These are phyloP conservation scores for Colletotrichum sojae DNA, from an alignment of 2,329 filamentous ascomycete genomes.

Conservation along the genomic window DNA sequence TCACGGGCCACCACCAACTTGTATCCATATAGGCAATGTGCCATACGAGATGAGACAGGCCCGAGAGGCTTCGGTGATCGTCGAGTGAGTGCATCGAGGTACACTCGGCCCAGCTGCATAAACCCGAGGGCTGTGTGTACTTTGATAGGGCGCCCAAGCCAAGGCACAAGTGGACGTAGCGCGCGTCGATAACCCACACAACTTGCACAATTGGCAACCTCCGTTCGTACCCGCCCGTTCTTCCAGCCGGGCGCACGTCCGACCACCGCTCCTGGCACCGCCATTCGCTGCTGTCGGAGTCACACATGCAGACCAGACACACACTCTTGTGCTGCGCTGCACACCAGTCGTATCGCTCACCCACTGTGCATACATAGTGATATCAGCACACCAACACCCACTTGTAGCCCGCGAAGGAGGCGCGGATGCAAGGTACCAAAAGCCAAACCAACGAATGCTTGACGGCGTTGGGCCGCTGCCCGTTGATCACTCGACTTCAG, in stretches of 20 bases:
- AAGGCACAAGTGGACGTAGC: slow-evolving; percentile 31
- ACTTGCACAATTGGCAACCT: slow-evolving; percentile 41
- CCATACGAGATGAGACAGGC: slow-evolving; percentile 32
- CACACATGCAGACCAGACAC: slow-evolving; percentile 36
- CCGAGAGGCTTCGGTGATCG: slow-evolving; percentile 20
- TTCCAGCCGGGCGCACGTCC: slow-evolving; percentile 33
- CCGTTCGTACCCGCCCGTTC: slow-evolving; percentile 36
- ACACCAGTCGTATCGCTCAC: slow-evolving; percentile 40
- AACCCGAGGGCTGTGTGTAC: slow-evolving; percentile 35
- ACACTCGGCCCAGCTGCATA: slow-evolving; percentile 39
- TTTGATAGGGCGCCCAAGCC: slow-evolving; percentile 36
- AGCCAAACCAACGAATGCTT: slow-evolving; percentile 29
- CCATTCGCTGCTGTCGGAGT: slow-evolving; percentile 41
- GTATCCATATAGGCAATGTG: slow-evolving; percentile 26
- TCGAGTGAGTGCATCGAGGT: slow-evolving; percentile 29
- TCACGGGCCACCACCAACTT: slow-evolving; percentile 30
- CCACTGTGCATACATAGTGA: not conserved
- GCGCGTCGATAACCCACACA: slow-evolving; percentile 38
- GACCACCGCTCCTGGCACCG: slow-evolving; percentile 28
- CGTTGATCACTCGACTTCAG: slow-evolving; percentile 30
- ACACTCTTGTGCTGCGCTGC: slow-evolving; percentile 25
- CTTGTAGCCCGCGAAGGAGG: slow-evolving; percentile 5
- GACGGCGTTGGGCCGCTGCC: slow-evolving; percentile 25
- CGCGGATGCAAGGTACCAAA: slow-evolving; percentile 39
- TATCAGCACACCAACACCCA: slow-evolving; percentile 15